Evolutionary conservation across 2,329 filamentous ascomycete genomes (phyloP).

Genomic region (Aspergillus awamori): DNA sequence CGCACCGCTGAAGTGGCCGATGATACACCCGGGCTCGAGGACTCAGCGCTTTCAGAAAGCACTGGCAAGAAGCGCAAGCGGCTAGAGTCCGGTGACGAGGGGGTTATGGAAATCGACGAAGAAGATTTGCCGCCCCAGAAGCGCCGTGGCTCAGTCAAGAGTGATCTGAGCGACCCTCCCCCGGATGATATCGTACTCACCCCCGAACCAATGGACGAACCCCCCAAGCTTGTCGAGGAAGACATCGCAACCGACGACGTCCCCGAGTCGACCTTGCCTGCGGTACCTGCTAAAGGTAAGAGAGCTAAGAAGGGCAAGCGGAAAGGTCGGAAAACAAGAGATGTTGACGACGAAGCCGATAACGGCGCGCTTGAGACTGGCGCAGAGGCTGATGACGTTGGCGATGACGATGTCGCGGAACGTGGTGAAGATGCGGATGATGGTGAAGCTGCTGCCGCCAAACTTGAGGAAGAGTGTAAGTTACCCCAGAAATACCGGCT

Average conservation of each 20-base stretch:
- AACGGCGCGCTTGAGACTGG: conserved; percentile 44
- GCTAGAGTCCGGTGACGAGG: conserved; percentile 39
- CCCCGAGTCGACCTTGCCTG: conserved; percentile 35
- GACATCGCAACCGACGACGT: conserved; percentile 37
- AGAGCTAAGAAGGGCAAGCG: conserved; percentile 52
- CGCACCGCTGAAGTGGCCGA: conserved; percentile 28
- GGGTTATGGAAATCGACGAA: conserved; percentile 38
- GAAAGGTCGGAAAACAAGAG: conserved; percentile 47
- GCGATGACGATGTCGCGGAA: conserved; percentile 53
- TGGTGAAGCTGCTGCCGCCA: conserved; percentile 47
- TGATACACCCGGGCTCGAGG: conserved; percentile 29
- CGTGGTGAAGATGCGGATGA: conserved; percentile 51
- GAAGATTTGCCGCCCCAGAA: conserved; percentile 47
- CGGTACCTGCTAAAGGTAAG: conserved; percentile 36
- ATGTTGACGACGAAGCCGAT: conserved; percentile 42
- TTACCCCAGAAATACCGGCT: conserved; percentile 14
- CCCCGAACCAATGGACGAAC: conserved; percentile 40
- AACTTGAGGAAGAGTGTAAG: conserved; percentile 57
- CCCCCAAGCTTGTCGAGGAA: conserved; percentile 33
- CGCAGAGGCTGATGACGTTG: conserved; percentile 51
- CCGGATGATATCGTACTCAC: conserved; percentile 38
- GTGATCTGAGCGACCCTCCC: conserved; percentile 39
- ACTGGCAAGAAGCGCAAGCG: conserved; percentile 47
- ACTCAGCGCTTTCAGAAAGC: conserved; percentile 34
- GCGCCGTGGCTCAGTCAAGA: conserved; percentile 44